Conservation (phyloP, 306 rosid species). For the Amphicarpaea edgeworthii region DNA sequence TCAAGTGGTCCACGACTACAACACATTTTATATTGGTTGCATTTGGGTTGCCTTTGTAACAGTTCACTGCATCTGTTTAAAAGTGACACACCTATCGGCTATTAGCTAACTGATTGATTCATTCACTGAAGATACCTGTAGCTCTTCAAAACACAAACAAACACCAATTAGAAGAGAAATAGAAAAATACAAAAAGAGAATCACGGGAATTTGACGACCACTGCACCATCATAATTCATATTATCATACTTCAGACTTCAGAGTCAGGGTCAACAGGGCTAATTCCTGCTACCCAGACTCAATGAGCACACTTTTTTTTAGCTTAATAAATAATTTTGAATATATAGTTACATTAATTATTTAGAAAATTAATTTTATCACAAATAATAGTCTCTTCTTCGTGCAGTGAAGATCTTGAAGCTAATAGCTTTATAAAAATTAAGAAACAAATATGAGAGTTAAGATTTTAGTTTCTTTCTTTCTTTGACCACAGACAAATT, state of each 20-base stretch:
- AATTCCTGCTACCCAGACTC: neutral
- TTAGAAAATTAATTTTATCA: too few species aligned
- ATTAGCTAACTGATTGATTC: neutral
- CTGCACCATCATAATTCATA: neutral
- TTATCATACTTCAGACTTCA: conserved; percentile 10
- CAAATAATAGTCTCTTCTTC: too few species aligned
- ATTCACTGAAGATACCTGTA: neutral
- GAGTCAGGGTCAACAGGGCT: conserved; percentile 3
- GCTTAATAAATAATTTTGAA: too few species aligned
- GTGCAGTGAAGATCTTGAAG: too few species aligned
- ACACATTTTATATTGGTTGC: conserved; percentile 28
- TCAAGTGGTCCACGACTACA: conserved; percentile 24
- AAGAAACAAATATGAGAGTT: too few species aligned
- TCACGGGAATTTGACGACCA: neutral
- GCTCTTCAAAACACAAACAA: neutral
- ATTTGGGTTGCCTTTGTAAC: conserved; percentile 17
- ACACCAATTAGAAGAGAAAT: neutral
- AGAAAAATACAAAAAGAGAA: neutral
- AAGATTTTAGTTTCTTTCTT: too few species aligned
- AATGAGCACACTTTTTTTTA: too few species aligned
- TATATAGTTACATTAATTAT: too few species aligned
- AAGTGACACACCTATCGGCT: conserved; percentile 14
- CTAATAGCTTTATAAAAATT: too few species aligned
- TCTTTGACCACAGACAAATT: neutral
- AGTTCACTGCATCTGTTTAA: conserved; percentile 30